Conservation (phyloP, 129 eudicot species). For the Silybum marianum region DNA sequence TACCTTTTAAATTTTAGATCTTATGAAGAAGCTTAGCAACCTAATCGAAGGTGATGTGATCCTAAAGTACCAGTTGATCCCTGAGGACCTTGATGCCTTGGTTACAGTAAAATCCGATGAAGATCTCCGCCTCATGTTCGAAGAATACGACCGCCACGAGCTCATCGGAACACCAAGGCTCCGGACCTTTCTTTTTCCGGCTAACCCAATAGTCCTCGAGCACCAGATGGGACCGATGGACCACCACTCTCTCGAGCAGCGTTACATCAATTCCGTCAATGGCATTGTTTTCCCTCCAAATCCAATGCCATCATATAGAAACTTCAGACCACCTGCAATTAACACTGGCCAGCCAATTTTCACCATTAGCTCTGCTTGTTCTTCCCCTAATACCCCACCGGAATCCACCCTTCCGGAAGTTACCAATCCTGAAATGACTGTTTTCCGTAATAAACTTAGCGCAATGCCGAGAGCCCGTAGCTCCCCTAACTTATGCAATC, state of each 20-base stretch:
- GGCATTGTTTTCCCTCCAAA: conserved; percentile 50
- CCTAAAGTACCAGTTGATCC: conserved; percentile 68
- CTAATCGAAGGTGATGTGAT: conserved; percentile 62
- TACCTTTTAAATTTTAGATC: conserved; percentile 36
- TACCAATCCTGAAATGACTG: conserved; percentile 21
- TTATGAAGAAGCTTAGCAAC: conserved; percentile 69
- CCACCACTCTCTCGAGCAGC: conserved; percentile 55
- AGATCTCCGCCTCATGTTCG: conserved; percentile 72
- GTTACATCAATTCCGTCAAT: conserved; percentile 72
- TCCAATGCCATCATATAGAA: conserved; percentile 3
- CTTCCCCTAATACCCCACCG: conserved; percentile 70
- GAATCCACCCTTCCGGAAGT: conserved; percentile 25
- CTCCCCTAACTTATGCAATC: conserved; percentile 59
- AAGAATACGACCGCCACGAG: conserved; percentile 69
- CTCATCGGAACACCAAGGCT: conserved; percentile 51
- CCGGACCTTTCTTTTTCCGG: conserved; percentile 73
- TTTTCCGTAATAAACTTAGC: conserved; percentile 11
- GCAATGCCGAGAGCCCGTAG: conserved; percentile 61
- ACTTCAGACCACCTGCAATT: conserved; percentile 24
- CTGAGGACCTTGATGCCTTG: conserved; percentile 80
- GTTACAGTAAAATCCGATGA: conserved; percentile 79
- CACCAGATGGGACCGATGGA: conserved; percentile 41
- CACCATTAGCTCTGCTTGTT: conserved; percentile 49
- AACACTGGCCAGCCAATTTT: conserved; percentile 37
- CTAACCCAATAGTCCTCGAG: conserved; percentile 45